phyloP scores from a whole-genome alignment of 768 basidiomycete genomes.

The Psilocybe cubensis region DNA sequence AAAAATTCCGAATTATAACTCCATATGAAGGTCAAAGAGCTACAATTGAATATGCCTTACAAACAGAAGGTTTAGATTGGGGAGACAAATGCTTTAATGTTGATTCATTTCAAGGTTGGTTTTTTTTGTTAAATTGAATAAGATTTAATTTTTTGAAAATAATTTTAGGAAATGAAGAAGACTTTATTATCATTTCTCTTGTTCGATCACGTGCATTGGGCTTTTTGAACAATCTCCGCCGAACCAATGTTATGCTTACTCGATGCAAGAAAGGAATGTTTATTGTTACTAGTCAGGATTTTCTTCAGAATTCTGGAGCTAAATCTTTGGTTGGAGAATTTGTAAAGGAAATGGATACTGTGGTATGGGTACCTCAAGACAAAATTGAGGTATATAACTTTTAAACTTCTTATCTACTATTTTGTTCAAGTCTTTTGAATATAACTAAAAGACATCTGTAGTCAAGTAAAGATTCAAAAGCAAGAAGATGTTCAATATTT shows the following conservation, averaged over 20 bases:
- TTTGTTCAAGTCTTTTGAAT: neutral
- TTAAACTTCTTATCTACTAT: neutral
- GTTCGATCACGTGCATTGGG: conserved; percentile 64
- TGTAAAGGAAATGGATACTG: conserved; percentile 36
- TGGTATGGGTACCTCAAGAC: conserved; percentile 14
- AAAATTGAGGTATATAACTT: conserved; percentile 41
- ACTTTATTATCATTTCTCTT: conserved; percentile 74
- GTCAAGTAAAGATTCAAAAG: conserved; percentile 10
- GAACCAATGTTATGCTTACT: conserved; percentile 89
- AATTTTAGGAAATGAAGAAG: conserved; percentile 81
- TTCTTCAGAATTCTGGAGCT: conserved; percentile 59
- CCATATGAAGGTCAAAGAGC: conserved; percentile 80
- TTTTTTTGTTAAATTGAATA: conserved; percentile 9
- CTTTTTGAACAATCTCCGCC: conserved; percentile 64
- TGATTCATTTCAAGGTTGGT: conserved; percentile 80
- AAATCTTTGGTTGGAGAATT: conserved; percentile 48
- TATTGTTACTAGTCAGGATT: conserved; percentile 65
- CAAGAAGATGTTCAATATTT: neutral
- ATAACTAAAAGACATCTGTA: neutral
- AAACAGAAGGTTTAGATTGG: conserved; percentile 56
- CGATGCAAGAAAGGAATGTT: conserved; percentile 82
- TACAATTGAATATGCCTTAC: conserved; percentile 59
- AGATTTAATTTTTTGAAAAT: conserved; percentile 5
- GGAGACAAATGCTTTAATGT: conserved; percentile 81
- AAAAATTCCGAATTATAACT: conserved; percentile 69